Evolutionary conservation across 2,329 filamentous ascomycete genomes (phyloP).

Genomic region (Cladobotryum protrusum): DNA sequence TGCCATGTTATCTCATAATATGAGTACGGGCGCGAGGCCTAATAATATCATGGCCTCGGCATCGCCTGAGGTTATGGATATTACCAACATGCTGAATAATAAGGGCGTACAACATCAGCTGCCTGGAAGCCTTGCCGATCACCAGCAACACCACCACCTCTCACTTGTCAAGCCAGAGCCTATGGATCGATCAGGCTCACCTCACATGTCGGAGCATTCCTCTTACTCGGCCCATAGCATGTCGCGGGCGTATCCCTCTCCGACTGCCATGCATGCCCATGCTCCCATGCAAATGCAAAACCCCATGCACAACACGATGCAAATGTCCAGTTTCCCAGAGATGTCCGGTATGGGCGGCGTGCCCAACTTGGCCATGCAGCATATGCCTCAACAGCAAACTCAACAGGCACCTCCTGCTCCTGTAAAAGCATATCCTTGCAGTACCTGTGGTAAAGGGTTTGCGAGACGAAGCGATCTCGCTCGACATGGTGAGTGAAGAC

Average conservation of each 20-base stretch:
- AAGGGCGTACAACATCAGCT: constrained; percentile 35
- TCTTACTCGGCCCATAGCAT: constrained; percentile 48
- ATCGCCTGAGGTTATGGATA: constrained; percentile 46
- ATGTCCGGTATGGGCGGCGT: constrained; percentile 30
- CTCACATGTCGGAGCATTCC: constrained; percentile 55
- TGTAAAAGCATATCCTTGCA: constrained; percentile 76
- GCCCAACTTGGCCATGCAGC: constrained; percentile 33
- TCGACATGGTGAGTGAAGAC: constrained; percentile 64
- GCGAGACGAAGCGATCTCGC: constrained; percentile 89
- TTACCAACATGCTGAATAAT: constrained; percentile 47
- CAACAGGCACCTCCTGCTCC: constrained; percentile 32
- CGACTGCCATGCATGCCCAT: constrained; percentile 45
- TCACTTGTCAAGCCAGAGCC: constrained; percentile 31
- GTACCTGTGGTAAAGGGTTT: constrained; percentile 85
- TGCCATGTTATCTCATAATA: constrained; percentile 9
- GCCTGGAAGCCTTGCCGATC: constrained; percentile 25
- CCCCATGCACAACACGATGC: constrained; percentile 35
- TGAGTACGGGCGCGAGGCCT: constrained; percentile 19
- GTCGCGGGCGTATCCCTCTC: constrained; percentile 47
- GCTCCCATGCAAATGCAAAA: constrained; percentile 41
- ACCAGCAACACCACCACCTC: constrained; percentile 24
- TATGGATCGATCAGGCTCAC: constrained; percentile 51
- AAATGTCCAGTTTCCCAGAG: constrained; percentile 33
- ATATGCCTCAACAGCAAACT: constrained; percentile 24
- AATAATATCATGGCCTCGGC: constrained; percentile 38